Base-by-base conservation (phyloP, 2,329 filamentous ascomycete genomes). In the Epichloe aotearoae region DNA sequence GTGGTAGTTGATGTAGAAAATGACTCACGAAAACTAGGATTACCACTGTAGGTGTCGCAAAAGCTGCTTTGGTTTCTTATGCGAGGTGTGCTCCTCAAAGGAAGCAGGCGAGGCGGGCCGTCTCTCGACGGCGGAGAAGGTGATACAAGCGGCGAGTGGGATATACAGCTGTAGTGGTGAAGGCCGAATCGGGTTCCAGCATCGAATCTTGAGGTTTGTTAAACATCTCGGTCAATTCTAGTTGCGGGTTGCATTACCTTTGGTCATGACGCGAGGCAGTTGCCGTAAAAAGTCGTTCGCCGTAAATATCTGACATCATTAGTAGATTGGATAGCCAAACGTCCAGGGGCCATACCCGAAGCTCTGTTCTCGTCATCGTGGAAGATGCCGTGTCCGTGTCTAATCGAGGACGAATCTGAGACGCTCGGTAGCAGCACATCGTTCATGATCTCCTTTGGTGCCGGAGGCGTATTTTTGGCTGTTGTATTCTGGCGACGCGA, bases 81-180 rank as follows among this genome's bases (percentile, higher is more conserved):
- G 20, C 54, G 56, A n/a, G 47, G 50, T 26, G 53, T 42, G 10
- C 64, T 62, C 50, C 63, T 58, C 37, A 50, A 23, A 14, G 57
- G 49, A 20, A 62, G 58, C 2, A 59, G 54, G 23, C 60, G 59
- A 40, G 58, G 42, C 20, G 60, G 56, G 5, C 63, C 38, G 37
- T 65, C 62, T 54, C 61, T 59, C 1, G 61, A 55, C 8, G 58
- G 54, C 12, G 62, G 65, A 8, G 65, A 65, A 5, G 66, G 66
- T n/a, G 66, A 68, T 40, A 59, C 58, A 34, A 69, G 55, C 52
- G 67, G 71, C 15, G 69, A 64, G 47, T 70, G 67, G 10, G 68
- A 62, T 37, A 63, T 61, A 15, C 69, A 57, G 40, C 66, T 65
- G 17, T 72, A 60, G 4, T 63, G 59, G 19, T 67, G 66, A 36